Base-by-base conservation (phyloP, 2,329 filamentous ascomycete species). In the Colletotrichum sp. region DNA sequence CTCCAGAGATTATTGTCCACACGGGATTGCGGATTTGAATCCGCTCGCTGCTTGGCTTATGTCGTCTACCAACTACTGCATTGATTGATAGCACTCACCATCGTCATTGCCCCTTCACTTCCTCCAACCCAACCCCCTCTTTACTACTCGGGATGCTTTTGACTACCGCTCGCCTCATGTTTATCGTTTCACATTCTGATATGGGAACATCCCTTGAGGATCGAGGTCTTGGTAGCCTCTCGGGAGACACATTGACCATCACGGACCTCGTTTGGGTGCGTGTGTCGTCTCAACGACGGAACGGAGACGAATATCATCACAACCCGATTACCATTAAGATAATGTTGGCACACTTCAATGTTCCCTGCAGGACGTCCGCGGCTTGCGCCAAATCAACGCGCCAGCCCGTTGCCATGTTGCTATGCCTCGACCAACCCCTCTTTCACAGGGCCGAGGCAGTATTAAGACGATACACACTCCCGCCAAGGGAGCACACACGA, bases 251-350 rank as follows among this genome's bases (percentile, higher is more conserved):
- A 55, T 55, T 55, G 34, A n/a, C 30, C 36, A 58, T 30, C 32
- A 62, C 18, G 18, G 59, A 34, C 34, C 28, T 56, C 24, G 26
- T 30, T 24, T 38, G 59, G 43, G 63, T 73, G 56, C 34, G 63
- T 66, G 63, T 67, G 58, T 73, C 73, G 21, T 63, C 69, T 73
- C 55, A 75, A 68, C 34, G 24, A 34, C 43, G 48, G 32, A 18
- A 28, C 13, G 24, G 56, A 13, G 34, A 24, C 14, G 26, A 71
- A 26, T 30, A n/a, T n/a, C 26, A 24, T 43, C 8, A 32, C 24
- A 48, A 28, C 24, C 43, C 43, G n/a, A 52, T 21, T n/a, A 21
- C n/a, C 43, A 52, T n/a, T 52, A 21, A 52, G 43, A 52, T 52
- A n/a, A 21, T 52, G n/a, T 21, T 21, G 43, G 43, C 43, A 52